phyloP scores from a whole-genome alignment of 2,329 filamentous ascomycete species.

The Conoideocrella luteorostrata region DNA sequence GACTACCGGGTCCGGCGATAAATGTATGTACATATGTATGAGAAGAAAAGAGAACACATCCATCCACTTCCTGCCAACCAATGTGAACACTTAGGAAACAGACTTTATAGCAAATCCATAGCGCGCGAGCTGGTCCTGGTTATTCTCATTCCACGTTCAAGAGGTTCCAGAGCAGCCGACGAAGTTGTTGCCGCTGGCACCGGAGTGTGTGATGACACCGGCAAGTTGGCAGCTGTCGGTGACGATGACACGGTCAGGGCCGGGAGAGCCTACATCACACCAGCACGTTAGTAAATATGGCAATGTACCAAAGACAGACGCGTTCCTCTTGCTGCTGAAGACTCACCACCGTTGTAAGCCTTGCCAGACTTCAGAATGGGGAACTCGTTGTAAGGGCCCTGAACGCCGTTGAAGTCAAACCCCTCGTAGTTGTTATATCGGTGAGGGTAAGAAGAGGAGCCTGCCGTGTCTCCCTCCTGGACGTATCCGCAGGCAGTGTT shows the following conservation, averaged over 20 bases:
- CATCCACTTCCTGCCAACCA: too few relatives aligned
- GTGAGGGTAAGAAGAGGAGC: conserved; percentile 31
- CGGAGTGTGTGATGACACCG: conserved; percentile 64
- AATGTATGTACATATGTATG: neutral
- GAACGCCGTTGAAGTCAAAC: conserved; percentile 25
- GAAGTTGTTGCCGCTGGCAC: conserved; percentile 62
- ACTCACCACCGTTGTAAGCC: conserved; percentile 30
- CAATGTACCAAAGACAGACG: too few relatives aligned
- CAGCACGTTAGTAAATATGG: too few relatives aligned
- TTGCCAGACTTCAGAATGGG: conserved; percentile 25
- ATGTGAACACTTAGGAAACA: too few relatives aligned
- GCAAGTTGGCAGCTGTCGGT: conserved; percentile 49
- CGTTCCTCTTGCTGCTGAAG: too few relatives aligned
- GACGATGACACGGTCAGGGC: conserved; percentile 59
- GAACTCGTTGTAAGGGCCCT: conserved; percentile 32
- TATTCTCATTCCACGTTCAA: conserved; percentile 2
- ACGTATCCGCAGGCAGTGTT: conserved; percentile 20
- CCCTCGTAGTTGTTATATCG: conserved; percentile 32
- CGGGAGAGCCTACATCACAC: conserved; percentile 44
- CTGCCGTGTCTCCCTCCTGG: conserved; percentile 15
- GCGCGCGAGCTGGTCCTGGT: too few relatives aligned
- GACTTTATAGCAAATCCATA: too few relatives aligned
- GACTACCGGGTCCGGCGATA: neutral
- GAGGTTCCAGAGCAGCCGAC: conserved; percentile 46
- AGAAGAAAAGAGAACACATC: too few relatives aligned